These are phyloP conservation scores for Citrullus mucosospermus DNA, from an alignment of 306 rosid genomes.

Conservation along the genomic window DNA sequence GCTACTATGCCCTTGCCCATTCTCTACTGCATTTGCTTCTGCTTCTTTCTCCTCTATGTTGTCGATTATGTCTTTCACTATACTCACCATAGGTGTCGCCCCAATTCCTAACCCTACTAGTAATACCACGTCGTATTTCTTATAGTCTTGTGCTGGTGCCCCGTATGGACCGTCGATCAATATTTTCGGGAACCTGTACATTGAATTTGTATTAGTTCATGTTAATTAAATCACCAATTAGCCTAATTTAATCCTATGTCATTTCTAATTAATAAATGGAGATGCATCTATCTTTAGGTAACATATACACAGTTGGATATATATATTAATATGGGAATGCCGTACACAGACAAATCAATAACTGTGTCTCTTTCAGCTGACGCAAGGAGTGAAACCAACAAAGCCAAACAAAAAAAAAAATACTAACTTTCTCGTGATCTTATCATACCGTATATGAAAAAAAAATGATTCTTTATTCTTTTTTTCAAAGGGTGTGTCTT, in stretches of 20 bases:
- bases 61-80: constrained; percentile 40
- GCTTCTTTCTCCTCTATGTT: constrained; percentile 24
- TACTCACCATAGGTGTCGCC: constrained; percentile 58
- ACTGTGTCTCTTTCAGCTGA: neutral
- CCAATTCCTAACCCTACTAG: constrained; percentile 53
- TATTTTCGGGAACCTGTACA: constrained; percentile 31
- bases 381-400: neutral
- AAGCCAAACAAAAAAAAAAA: neutral
- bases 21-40: constrained; percentile 8
- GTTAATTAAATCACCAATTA: neutral
- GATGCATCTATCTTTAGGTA: too few species aligned
- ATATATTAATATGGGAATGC: too few species aligned
- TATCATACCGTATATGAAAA: neutral
- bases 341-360: neutral
- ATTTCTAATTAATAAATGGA: too few species aligned
- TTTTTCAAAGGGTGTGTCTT: neutral
- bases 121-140: constrained; percentile 43
- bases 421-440: neutral
- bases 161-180: constrained; percentile 50
- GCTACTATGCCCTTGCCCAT: neutral
- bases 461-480: too few species aligned
- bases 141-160: constrained; percentile 58
- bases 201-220: neutral
- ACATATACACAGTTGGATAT: too few species aligned
- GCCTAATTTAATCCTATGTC: too few species aligned